Percentiles rank a stretch among this genome's conserved stretches.
These are phyloP conservation scores for Hypoxylon sp. DNA, from an alignment of 2,329 filamentous ascomycete species.

Conservation along the genomic window DNA sequence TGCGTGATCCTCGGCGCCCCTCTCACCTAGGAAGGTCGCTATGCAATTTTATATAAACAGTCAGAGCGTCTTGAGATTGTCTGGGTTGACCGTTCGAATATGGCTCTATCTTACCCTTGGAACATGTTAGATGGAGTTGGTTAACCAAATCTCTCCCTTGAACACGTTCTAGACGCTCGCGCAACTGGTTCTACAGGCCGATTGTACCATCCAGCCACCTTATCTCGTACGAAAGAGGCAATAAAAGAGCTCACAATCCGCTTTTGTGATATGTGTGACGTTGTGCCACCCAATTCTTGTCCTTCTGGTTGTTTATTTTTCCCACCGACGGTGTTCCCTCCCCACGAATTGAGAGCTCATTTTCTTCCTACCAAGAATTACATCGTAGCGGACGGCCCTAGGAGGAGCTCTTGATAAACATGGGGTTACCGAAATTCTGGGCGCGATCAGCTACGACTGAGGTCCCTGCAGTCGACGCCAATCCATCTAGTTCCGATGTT, in stretches of 20 bases:
- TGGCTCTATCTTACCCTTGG: constrained; percentile 5
- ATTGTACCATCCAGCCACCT: constrained; percentile 35
- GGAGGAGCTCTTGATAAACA: constrained; percentile 20
- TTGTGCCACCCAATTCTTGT: constrained; percentile 6
- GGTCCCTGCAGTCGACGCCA: constrained; percentile 22
- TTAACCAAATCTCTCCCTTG: neutral
- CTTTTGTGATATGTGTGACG: constrained; percentile 4
- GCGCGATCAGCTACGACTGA: constrained; percentile 27
- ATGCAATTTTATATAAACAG: constrained; percentile 8
- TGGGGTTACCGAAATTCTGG: constrained; percentile 49
- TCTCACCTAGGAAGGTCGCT: constrained; percentile 42
- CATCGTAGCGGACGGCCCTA: neutral
- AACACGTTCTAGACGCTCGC: constrained; percentile 25
- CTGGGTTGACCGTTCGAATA: constrained; percentile 8
- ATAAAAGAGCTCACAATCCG: constrained; percentile 14
- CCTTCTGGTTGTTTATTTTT: neutral
- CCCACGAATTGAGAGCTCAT: neutral
- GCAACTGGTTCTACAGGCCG: constrained; percentile 7
- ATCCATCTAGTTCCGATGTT: constrained; percentile 43
- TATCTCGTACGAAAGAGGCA: constrained; percentile 25
- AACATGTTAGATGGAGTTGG: constrained; percentile 10
- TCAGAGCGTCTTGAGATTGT: constrained; percentile 5
- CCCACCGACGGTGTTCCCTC: neutral
- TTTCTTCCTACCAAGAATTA: neutral
- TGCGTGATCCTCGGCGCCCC: constrained; percentile 45